These are phyloP conservation scores for Salix brachista DNA, from an alignment of 345 rosid species.

Conservation along the genomic window DNA sequence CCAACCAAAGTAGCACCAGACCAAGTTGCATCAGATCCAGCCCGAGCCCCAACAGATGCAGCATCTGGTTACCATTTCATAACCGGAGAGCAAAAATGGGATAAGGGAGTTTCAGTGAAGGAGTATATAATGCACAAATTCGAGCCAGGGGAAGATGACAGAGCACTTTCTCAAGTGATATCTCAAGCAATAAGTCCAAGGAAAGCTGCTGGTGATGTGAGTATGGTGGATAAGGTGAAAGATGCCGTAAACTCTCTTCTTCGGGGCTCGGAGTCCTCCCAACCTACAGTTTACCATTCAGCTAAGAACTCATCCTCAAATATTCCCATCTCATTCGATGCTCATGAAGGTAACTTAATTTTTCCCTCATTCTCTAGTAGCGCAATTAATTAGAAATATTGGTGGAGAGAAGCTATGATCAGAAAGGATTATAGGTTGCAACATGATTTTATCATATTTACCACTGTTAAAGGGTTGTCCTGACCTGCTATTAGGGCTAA, in stretches of 20 bases:
- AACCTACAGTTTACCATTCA: constrained; percentile 16
- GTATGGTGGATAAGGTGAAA: constrained; percentile 43
- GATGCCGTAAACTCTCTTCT: constrained; percentile 49
- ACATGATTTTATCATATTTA: not conserved
- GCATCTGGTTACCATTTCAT: not conserved
- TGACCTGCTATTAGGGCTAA: not conserved
- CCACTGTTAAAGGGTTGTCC: not conserved
- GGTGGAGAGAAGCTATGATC: not conserved
- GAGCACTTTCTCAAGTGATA: constrained; percentile 58
- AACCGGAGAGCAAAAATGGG: constrained; percentile 35
- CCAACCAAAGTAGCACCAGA: constrained; percentile 1
- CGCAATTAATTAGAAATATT: not conserved
- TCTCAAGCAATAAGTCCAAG: constrained; percentile 58
- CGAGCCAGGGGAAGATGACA: constrained; percentile 77
- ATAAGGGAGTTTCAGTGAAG: constrained; percentile 76
- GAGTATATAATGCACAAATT: constrained; percentile 58
- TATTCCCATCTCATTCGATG: constrained; percentile 36
- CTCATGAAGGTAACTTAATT: constrained; percentile 38
- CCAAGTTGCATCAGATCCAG: constrained; percentile 9
- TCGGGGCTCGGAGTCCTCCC: constrained; percentile 24
- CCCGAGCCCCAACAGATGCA: constrained; percentile 2
- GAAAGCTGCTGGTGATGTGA: constrained; percentile 32
- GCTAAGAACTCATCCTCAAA: constrained; percentile 27
- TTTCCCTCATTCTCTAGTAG: not conserved
- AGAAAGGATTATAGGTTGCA: not conserved